Percentiles rank a stretch among this genome's conserved stretches.
These are phyloP conservation scores for Alloteropsis semialata DNA, from an alignment of 176 grass and related monocot genomes.

Conservation along the genomic window DNA sequence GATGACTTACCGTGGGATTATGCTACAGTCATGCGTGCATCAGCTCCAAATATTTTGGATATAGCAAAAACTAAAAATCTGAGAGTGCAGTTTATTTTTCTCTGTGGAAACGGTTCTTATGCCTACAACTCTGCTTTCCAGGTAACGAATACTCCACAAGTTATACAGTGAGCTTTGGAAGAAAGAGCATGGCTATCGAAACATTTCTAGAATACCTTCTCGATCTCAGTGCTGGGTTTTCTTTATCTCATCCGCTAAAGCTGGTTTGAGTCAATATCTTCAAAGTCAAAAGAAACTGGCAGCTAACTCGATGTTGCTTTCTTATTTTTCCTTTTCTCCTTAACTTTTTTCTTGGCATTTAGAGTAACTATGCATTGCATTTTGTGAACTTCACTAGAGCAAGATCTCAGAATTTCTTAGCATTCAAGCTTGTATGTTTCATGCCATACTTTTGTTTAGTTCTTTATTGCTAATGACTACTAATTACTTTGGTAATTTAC, in stretches of 20 bases:
- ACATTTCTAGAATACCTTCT: neutral
- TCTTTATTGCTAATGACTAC: conserved; percentile 9
- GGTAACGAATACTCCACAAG: conserved; percentile 41
- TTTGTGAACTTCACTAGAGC: neutral
- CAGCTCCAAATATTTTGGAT: conserved; percentile 54
- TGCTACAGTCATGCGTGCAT: conserved; percentile 54
- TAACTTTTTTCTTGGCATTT: neutral
- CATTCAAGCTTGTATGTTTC: neutral
- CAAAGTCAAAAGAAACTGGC: neutral
- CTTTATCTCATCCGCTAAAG: neutral
- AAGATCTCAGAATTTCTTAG: neutral
- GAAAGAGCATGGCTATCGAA: neutral
- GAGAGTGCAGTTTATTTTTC: conserved; percentile 61
- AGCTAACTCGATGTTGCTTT: neutral
- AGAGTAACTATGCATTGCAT: neutral
- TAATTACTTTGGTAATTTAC: neutral
- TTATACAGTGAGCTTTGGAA: conserved; percentile 8
- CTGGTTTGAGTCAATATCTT: conserved; percentile 1
- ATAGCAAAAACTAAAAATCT: conserved; percentile 53
- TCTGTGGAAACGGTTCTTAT: conserved; percentile 73
- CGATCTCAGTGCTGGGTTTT: neutral
- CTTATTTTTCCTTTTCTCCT: neutral
- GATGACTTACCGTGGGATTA: conserved; percentile 87
- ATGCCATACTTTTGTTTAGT: neutral
- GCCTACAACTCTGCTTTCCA: conserved; percentile 64